Base-by-base conservation (phyloP, 306 rosid species). In the Pterocarpus macrocarpus region DNA sequence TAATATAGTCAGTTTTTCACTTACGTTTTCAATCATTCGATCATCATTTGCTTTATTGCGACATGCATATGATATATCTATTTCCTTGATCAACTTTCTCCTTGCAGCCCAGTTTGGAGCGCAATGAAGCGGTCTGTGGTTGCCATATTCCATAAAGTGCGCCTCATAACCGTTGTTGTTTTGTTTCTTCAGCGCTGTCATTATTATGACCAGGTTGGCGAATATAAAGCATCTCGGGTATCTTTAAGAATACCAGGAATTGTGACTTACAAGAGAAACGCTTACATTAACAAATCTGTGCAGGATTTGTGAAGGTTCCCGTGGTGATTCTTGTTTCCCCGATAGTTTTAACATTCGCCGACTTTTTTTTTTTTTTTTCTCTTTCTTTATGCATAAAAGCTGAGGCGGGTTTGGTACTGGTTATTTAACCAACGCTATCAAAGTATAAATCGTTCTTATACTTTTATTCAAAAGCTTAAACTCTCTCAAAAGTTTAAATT, bases 71-170 rank as follows among this genome's bases (percentile, higher is more conserved):
- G 56, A 50, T 50, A 47, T 10, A 66, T 66, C 53, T 17, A 38
- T 15, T 65, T 65, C 50, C 33, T 65, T 39, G 14, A 41, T 41
- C 3, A 1, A 28, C 10, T 50, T 70, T 53, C 34, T 57, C 64
- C 64, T 57, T 57, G 33, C 34, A 17, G 35, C 64, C 34, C 13
- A 22, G 35, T 57, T 30, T 57, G 64, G 77, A 71, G 49, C 47
- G 35, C 14, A 55, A 61, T 72, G 52, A 72, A 55, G 61, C 11
- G 2, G 12, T 34, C 5, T 14, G 12, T 52, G 33, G 34, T 35
- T 53, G 10, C 49, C 28, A 52, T 36, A 4, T 53, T 52, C 45
- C 45, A 4, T 14, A 8, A 56, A 56, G 63, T 8, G 63, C 12
- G 17, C 28, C 63, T 7, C 34, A 56, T 17, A 7, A 56, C 13